These are phyloP conservation scores for Macaranga tanarius DNA, from an alignment of 441 rosid genomes.

Conservation along the genomic window DNA sequence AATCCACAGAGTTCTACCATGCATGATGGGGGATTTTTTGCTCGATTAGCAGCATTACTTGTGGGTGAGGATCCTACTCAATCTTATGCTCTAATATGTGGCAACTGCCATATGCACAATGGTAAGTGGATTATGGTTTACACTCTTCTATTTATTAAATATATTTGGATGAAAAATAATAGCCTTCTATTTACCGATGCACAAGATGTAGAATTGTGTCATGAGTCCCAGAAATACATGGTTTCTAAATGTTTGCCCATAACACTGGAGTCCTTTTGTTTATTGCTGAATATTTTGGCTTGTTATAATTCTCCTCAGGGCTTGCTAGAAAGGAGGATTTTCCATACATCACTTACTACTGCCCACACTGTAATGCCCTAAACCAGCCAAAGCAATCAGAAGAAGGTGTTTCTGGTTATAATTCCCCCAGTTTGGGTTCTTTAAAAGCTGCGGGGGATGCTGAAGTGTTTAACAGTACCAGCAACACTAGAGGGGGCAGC, in stretches of 20 bases:
- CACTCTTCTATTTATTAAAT: neutral
- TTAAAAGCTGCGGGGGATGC: conserved; percentile 21
- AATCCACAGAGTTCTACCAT: conserved; percentile 47
- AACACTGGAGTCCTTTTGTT: neutral
- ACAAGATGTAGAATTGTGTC: too few species aligned
- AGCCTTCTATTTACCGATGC: neutral
- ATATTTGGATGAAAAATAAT: too few species aligned
- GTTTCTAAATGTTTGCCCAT: neutral
- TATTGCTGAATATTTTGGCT: neutral
- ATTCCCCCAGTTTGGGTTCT: conserved; percentile 27
- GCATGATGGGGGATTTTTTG: conserved; percentile 76
- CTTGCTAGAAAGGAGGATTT: conserved; percentile 85
- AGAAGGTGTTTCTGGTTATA: conserved; percentile 32
- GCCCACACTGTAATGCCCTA: conserved; percentile 81
- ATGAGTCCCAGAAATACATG: neutral
- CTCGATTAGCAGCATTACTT: conserved; percentile 83
- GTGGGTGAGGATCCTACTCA: conserved; percentile 94
- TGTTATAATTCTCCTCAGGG: conserved; percentile 42
- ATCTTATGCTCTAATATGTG: conserved; percentile 88
- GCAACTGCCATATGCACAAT: conserved; percentile 89
- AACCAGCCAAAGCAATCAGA: conserved; percentile 61
- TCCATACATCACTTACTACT: conserved; percentile 71
- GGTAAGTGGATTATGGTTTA: conserved; percentile 42
- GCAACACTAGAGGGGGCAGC: conserved; percentile 27
- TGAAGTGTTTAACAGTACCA: conserved; percentile 21